phyloP scores from a whole-genome alignment of 2,329 filamentous ascomycete species.

The Diaporthe destruens region DNA sequence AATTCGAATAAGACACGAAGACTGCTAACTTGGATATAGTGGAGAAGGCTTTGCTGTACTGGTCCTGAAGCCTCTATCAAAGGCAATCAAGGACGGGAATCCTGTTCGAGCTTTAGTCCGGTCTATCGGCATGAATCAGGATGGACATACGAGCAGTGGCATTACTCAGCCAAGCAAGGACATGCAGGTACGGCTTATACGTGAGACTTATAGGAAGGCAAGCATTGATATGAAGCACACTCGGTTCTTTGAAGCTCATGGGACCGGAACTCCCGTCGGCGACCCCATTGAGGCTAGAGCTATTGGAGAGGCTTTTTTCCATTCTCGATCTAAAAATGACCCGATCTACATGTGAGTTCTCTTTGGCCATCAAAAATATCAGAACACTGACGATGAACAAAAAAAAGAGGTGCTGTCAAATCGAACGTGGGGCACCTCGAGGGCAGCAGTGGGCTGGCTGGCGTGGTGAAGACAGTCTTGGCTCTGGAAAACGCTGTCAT shows the following conservation, averaged over 20 bases:
- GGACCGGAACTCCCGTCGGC: conserved; percentile 58
- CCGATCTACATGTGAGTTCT: background rate
- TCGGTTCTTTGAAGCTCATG: conserved; percentile 53
- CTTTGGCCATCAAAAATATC: no score
- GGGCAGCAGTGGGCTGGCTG: conserved; percentile 46
- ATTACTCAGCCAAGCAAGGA: conserved; percentile 56
- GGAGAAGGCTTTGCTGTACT: no score
- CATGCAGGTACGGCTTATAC: conserved; percentile 52
- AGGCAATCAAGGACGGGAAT: no score
- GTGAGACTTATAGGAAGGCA: conserved; percentile 50
- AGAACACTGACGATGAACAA: no score
- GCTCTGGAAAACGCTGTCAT: conserved; percentile 49
- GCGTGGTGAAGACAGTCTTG: conserved; percentile 50
- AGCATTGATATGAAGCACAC: conserved; percentile 44
- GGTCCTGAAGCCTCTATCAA: no score
- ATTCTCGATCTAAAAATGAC: background rate
- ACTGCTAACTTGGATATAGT: no score
- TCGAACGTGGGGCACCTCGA: conserved; percentile 52
- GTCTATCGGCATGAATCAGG: no score
- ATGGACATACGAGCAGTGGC: conserved; percentile 44
- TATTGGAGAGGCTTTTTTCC: conserved; percentile 40
- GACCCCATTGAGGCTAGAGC: conserved; percentile 55
- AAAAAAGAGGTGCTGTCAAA: conserved; percentile 46
- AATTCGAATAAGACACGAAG: no score
- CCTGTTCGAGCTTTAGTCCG: no score